A percentile compares a stretch with the other conserved stretches of the same genome.
These are phyloP conservation scores for Chrysochromulina tobinii DNA, from an alignment of 78 protist genomes.

Conservation along the genomic window DNA sequence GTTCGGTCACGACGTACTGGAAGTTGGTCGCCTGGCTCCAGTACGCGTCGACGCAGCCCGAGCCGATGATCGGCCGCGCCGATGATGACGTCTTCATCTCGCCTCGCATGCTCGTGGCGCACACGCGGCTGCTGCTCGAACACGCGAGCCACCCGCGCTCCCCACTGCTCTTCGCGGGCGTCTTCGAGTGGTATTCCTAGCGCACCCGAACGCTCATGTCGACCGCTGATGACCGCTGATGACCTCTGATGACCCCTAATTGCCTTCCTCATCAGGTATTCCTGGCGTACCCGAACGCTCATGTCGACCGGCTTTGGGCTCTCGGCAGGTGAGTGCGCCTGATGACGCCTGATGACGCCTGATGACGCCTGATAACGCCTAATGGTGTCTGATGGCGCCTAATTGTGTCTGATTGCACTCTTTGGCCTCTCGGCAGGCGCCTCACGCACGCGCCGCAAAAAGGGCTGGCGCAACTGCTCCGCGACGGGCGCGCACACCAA, in stretches of 20 bases:
- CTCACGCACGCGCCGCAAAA: not conserved
- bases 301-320: not conserved
- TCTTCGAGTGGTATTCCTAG: not conserved
- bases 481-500: not conserved
- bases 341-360: too few relatives aligned
- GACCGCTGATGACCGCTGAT: too few relatives aligned
- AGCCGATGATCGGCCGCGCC: slow-evolving; percentile 5
- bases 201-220: too few relatives aligned
- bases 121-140: not conserved
- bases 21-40: not conserved
- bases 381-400: too few relatives aligned
- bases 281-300: too few relatives aligned
- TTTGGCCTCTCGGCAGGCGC: not conserved
- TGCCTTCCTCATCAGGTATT: too few relatives aligned
- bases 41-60: not conserved
- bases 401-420: too few relatives aligned
- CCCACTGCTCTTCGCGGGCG: not conserved
- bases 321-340: not conserved
- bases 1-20: not conserved
- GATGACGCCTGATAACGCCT: too few relatives aligned
- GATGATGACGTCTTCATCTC: slow-evolving; percentile 1
- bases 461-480: slow-evolving; percentile 7
- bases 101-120: not conserved
- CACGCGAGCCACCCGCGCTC: not conserved
- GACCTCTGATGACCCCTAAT: too few relatives aligned